Percentiles rank a stretch among this genome's conserved stretches.
phyloP scores from a whole-genome alignment of 495 filamentous ascomycete species.

The Penicillium ochrochloron region DNA sequence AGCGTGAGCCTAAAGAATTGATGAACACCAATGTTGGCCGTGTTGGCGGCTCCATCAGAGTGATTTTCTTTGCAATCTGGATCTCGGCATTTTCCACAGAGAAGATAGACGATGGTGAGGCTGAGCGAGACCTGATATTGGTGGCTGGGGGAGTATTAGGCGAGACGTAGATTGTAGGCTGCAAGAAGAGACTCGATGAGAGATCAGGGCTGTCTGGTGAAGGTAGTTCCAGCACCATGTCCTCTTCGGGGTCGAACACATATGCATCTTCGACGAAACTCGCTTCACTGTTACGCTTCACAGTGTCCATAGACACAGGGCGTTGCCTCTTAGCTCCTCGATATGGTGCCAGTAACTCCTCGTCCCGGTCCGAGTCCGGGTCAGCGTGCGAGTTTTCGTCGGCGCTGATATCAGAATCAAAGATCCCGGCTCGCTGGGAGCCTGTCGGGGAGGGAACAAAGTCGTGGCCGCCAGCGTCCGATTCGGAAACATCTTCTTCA shows the following conservation, averaged over 20 bases:
- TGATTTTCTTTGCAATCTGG: slow-evolving; percentile 44
- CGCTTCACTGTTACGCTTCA: slow-evolving; percentile 46
- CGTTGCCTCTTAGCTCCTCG: slow-evolving; percentile 33
- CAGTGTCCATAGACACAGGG: slow-evolving; percentile 47
- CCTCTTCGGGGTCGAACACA: slow-evolving; percentile 44
- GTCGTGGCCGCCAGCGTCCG: slow-evolving; percentile 42
- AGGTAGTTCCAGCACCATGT: slow-evolving; percentile 46
- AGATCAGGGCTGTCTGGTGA: slow-evolving; percentile 40
- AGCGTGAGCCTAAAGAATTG: slow-evolving; percentile 31
- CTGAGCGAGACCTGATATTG: slow-evolving; percentile 31
- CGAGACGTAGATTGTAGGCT: slow-evolving; percentile 41
- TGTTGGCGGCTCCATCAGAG: slow-evolving; percentile 37
- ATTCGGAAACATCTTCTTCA: slow-evolving; percentile 50
- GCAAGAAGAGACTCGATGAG: slow-evolving; percentile 41
- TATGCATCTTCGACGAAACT: slow-evolving; percentile 42
- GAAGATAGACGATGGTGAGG: slow-evolving; percentile 39
- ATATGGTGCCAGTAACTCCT: slow-evolving; percentile 31
- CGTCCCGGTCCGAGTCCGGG: slow-evolving; percentile 34
- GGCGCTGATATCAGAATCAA: slow-evolving; percentile 41
- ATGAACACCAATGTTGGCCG: slow-evolving; percentile 47
- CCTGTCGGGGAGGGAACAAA: slow-evolving; percentile 41
- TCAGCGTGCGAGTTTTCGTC: slow-evolving; percentile 37
- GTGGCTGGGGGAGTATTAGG: slow-evolving; percentile 27
- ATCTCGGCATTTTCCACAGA: slow-evolving; percentile 45
- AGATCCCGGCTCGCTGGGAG: slow-evolving; percentile 30